Evolutionary conservation across 2,329 filamentous ascomycete genomes (phyloP).

Genomic region (Penicillium sclerotiorum): DNA sequence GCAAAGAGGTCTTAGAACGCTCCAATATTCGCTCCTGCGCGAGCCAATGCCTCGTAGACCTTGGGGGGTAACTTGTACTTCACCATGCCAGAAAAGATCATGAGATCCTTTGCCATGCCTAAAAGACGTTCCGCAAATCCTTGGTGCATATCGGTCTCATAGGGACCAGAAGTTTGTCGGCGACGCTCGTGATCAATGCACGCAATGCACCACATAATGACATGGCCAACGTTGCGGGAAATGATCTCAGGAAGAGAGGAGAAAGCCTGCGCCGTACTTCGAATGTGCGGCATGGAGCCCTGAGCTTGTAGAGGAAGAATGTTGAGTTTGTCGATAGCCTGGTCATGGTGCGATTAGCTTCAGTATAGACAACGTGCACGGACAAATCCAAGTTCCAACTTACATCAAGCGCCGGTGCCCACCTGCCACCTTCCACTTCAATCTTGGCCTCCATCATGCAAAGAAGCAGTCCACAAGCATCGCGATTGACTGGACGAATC

Average conservation of each 20-base stretch:
- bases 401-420: slow-evolving; percentile 66
- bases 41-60: slow-evolving; percentile 84
- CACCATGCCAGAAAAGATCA: slow-evolving; percentile 90
- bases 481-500: slow-evolving; percentile 60
- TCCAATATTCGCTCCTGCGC: slow-evolving; percentile 70
- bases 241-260: slow-evolving; percentile 76
- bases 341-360: slow-evolving; percentile 16
- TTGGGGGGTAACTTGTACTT: slow-evolving; percentile 85
- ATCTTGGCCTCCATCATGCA: slow-evolving; percentile 63
- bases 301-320: slow-evolving; percentile 77
- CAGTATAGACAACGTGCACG: neutral
- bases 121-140: slow-evolving; percentile 69
- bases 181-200: slow-evolving; percentile 81
- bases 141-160: slow-evolving; percentile 58
- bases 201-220: slow-evolving; percentile 91
- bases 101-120: slow-evolving; percentile 83
- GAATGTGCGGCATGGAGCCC: slow-evolving; percentile 77
- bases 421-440: slow-evolving; percentile 60
- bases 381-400: slow-evolving; percentile 36
- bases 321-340: slow-evolving; percentile 73
- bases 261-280: slow-evolving; percentile 79
- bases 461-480: slow-evolving; percentile 62
- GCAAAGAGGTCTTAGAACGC: slow-evolving; percentile 36
- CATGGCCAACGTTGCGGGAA: slow-evolving; percentile 83
- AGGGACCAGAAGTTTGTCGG: slow-evolving; percentile 69